phyloP scores from a whole-genome alignment of 2,329 filamentous ascomycete species.

The Aspergillus proliferans region DNA sequence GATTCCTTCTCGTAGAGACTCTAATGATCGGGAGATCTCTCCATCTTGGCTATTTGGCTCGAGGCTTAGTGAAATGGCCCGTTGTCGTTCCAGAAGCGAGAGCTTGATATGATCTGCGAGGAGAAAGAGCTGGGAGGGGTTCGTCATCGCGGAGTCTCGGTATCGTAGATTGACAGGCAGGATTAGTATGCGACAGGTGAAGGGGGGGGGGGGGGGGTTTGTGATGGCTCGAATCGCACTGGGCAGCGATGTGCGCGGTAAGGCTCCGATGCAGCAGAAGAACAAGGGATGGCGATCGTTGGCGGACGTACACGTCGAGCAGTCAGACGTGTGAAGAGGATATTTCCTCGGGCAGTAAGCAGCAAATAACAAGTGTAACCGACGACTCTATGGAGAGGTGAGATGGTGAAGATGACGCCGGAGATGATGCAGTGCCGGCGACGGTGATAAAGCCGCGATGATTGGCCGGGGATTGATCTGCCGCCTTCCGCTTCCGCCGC shows the following conservation, averaged over 20 bases:
- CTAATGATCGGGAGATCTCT: conserved; percentile 80
- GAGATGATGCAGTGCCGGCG: conserved; percentile 2
- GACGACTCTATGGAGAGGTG: not conserved
- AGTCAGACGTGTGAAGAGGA: no score
- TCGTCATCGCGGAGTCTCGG: conserved; percentile 39
- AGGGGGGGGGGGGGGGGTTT: not conserved
- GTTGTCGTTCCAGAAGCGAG: conserved; percentile 83
- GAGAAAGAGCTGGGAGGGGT: conserved; percentile 72
- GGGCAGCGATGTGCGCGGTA: not conserved
- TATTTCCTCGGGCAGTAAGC: no score
- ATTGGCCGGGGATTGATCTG: conserved; percentile 8
- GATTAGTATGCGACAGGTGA: not conserved
- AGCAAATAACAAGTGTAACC: not conserved
- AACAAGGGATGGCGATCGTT: not conserved
- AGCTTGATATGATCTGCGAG: conserved; percentile 96
- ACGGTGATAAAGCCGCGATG: not conserved
- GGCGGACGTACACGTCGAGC: no score
- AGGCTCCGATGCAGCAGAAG: not conserved
- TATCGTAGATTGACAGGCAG: not conserved
- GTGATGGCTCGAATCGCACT: not conserved
- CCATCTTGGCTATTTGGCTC: conserved; percentile 76
- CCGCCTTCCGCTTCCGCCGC: conserved; percentile 6
- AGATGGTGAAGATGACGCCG: conserved; percentile 1
- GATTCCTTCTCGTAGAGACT: conserved; percentile 77
- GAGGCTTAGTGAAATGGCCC: conserved; percentile 73